Percentiles rank a stretch among this genome's conserved stretches.
Conservation (phyloP, 768 basidiomycete species). For the Rhodotorula kratochvilovae region DNA sequence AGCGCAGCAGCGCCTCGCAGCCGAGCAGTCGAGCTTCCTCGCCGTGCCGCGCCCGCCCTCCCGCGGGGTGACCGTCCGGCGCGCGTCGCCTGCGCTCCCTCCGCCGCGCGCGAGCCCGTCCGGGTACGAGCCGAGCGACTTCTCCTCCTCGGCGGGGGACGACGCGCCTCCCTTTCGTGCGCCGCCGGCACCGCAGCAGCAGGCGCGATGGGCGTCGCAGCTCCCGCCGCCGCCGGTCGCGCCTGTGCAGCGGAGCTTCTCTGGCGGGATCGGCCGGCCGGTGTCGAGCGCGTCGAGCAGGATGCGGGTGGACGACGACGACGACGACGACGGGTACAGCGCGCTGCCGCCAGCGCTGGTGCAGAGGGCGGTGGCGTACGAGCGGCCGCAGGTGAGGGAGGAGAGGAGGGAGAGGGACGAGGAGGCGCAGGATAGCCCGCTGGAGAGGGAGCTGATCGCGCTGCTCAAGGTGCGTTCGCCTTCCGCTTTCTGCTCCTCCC, state of each 20-base stretch:
- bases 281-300: conserved; percentile 3
- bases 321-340: not conserved
- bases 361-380: not conserved
- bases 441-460: conserved; percentile 29
- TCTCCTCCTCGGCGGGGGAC: not conserved
- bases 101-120: not conserved
- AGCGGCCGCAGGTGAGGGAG: not conserved
- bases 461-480: conserved; percentile 22
- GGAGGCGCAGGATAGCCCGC: conserved; percentile 6
- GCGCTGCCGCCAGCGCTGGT: not conserved
- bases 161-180: not conserved
- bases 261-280: not conserved
- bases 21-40: not conserved
- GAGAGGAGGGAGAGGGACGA: too few species aligned
- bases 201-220: not conserved
- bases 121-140: conserved; percentile 16
- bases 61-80: not conserved
- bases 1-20: not conserved
- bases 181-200: not conserved
- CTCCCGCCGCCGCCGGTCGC: conserved; percentile 4
- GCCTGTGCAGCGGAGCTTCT: too few species aligned
- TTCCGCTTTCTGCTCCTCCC: not conserved
- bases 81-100: not conserved
- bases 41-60: conserved; percentile 3
- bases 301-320: conserved; percentile 17